Base-by-base conservation (phyloP, 2,329 filamentous ascomycete genomes). In the Colletotrichum scovillei region DNA sequence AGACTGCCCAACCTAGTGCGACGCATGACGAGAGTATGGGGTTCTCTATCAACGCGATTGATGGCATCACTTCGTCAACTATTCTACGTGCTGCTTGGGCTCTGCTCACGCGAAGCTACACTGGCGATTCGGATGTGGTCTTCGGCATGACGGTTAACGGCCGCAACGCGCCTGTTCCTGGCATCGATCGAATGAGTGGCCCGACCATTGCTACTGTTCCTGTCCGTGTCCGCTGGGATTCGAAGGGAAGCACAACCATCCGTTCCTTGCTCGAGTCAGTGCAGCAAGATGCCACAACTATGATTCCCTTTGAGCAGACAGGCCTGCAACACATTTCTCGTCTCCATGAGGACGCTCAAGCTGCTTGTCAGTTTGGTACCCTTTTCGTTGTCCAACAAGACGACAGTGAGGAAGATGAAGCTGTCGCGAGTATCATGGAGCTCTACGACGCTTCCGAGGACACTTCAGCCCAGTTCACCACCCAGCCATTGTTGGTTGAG, bases 31-130 rank as follows among this genome's bases (percentile, higher is more conserved):
- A 49, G 19, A 49, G 24, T 22, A 58, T 58, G 7, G 42, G 42
- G 5, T 49, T 49, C 42, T 11, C 42, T n/a, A 19, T 49, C 12
- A 49, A 49, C 42, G 19, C 42, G 3, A 49, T 49, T 58, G 55
- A 19, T 11, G 55, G 24, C 14, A 58, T 58, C 30, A 58, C 55
- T 28, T 28, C 30, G 14, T 26, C 55, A 7, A 58, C 19, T 7
- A 58, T 58, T 32, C 60, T 79, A 19, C 74, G 78, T 8, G 76
- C 78, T 0, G 76, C 79, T 6, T 78, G 77, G 75, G 72, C 77
- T 1, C 63, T 87, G 11, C 77, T 84, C 2, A 78, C 82, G 1
- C 80, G 80, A 0, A 74, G 81, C 3, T 84, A 86, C 63, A 79
- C 83, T 76, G 80, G 55, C 74, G 80, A 72, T 35, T 30, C 57